Conservation (phyloP, 352 stramenopile genomes). For the Pythium myriotylum region DNA sequence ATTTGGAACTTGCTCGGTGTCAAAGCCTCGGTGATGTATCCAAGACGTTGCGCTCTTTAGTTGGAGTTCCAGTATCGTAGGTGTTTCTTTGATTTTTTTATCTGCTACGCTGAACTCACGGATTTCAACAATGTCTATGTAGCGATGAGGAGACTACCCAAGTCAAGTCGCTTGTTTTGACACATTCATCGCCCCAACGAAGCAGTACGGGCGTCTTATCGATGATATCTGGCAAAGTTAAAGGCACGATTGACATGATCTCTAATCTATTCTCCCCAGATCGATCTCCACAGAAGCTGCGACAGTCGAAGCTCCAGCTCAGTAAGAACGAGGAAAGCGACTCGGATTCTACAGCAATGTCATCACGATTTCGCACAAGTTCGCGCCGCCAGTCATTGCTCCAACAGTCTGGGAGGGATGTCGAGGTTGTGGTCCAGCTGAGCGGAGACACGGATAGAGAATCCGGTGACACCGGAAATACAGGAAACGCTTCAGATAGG, state of each 20-base stretch:
- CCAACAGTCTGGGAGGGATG: conserved; percentile 18
- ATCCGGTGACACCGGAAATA: background rate
- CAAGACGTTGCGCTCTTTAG: conserved; percentile 32
- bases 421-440: conserved; percentile 28
- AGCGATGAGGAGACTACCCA: conserved; percentile 5
- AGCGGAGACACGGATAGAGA: conserved; percentile 15
- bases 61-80: conserved; percentile 45
- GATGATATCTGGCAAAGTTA: conserved; percentile 28
- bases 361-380: conserved; percentile 24
- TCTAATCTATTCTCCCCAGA: conserved; percentile 30
- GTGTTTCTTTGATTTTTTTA: conserved; percentile 3
- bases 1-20: conserved; percentile 63
- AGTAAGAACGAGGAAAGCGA: conserved; percentile 17
- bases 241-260: conserved; percentile 33
- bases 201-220: conserved; percentile 32
- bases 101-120: background rate
- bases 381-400: conserved; percentile 23
- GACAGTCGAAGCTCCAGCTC: conserved; percentile 22
- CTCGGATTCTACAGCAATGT: conserved; percentile 18
- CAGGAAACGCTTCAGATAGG: conserved; percentile 7
- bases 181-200: background rate
- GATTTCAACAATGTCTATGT: conserved; percentile 2
- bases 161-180: conserved; percentile 11
- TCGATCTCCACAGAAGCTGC: conserved; percentile 16
- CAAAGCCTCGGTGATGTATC: conserved; percentile 57